Evolutionary conservation across 805 yeast genomes (phyloP).

Genomic region (Starmerella gropengiesseri): DNA sequence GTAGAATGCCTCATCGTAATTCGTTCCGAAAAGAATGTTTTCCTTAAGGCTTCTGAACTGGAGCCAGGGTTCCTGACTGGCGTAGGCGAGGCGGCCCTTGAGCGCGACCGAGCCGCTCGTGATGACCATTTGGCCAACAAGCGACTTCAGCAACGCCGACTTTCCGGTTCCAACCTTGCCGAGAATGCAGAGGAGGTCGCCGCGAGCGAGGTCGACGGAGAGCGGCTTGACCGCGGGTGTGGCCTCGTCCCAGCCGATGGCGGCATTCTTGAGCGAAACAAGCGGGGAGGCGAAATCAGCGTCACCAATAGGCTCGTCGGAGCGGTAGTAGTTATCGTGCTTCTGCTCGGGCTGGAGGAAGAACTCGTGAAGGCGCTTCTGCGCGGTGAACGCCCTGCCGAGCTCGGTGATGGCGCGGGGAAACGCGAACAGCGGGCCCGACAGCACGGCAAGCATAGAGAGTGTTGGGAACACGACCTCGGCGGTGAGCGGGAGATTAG

Average conservation of each 20-base stretch:
- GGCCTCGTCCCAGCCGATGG: slow-evolving; percentile 15
- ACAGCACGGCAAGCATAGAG: slow-evolving; percentile 51
- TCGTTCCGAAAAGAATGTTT: slow-evolving; percentile 67
- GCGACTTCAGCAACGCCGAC: slow-evolving; percentile 66
- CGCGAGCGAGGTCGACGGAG: slow-evolving; percentile 54
- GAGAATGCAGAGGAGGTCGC: slow-evolving; percentile 72
- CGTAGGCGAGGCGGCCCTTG: slow-evolving; percentile 68
- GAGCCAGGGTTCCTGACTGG: slow-evolving; percentile 86
- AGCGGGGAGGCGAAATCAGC: slow-evolving; percentile 34
- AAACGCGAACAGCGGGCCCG: slow-evolving; percentile 20
- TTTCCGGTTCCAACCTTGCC: slow-evolving; percentile 90
- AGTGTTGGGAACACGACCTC: slow-evolving; percentile 68
- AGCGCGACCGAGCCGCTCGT: slow-evolving; percentile 54
- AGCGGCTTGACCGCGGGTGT: slow-evolving; percentile 51
- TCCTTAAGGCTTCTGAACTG: slow-evolving; percentile 82
- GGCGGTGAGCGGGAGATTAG: slow-evolving; percentile 62
- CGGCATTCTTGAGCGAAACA: slow-evolving; percentile 10
- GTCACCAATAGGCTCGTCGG: background rate
- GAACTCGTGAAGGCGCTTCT: slow-evolving; percentile 21
- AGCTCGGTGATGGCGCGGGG: slow-evolving; percentile 17
- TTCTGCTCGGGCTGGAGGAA: slow-evolving; percentile 18
- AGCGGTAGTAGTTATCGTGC: slow-evolving; percentile 9
- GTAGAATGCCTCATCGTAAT: slow-evolving; percentile 65
- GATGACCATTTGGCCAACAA: slow-evolving; percentile 68
- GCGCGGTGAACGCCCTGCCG: slow-evolving; percentile 18